Conservation (phyloP, 1,284 basidiomycete species). For the Cystobasidium pallidum region DNA sequence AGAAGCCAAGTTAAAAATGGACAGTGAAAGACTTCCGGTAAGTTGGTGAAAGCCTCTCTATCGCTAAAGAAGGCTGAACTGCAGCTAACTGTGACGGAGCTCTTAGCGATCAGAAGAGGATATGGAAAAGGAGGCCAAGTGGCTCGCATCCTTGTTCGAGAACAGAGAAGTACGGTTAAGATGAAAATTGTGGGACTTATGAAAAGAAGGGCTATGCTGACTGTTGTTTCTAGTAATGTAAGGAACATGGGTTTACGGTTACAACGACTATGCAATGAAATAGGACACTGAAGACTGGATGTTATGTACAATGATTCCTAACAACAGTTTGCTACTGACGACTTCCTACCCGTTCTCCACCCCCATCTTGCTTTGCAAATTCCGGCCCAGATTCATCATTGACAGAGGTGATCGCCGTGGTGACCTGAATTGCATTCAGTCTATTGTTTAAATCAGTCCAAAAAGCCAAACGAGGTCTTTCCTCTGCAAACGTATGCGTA, state of each 20-base stretch:
- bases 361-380: too few relatives aligned
- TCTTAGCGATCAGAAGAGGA: slow-evolving; percentile 70
- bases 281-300: neutral
- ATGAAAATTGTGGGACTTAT: neutral
- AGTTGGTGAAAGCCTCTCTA: slow-evolving; percentile 55
- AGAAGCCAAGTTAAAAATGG: slow-evolving; percentile 52
- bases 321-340: too few relatives aligned
- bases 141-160: slow-evolving; percentile 59
- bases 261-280: neutral
- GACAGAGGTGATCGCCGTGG: neutral
- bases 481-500: neutral
- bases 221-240: neutral
- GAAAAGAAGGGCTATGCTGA: neutral
- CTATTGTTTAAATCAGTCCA: slow-evolving; percentile 13
- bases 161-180: slow-evolving; percentile 11
- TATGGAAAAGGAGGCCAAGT: slow-evolving; percentile 74
- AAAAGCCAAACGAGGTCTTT: slow-evolving; percentile 19
- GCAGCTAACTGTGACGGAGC: slow-evolving; percentile 63
- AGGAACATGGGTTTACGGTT: too few relatives aligned
- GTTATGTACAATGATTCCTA: too few relatives aligned
- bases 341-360: too few relatives aligned
- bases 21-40: slow-evolving; percentile 27
- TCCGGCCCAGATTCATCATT: neutral
- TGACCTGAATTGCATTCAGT: slow-evolving; percentile 17
- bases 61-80: neutral